phyloP scores from a whole-genome alignment of 2,329 filamentous ascomycete species.

The Verticillium zaregamsianum region DNA sequence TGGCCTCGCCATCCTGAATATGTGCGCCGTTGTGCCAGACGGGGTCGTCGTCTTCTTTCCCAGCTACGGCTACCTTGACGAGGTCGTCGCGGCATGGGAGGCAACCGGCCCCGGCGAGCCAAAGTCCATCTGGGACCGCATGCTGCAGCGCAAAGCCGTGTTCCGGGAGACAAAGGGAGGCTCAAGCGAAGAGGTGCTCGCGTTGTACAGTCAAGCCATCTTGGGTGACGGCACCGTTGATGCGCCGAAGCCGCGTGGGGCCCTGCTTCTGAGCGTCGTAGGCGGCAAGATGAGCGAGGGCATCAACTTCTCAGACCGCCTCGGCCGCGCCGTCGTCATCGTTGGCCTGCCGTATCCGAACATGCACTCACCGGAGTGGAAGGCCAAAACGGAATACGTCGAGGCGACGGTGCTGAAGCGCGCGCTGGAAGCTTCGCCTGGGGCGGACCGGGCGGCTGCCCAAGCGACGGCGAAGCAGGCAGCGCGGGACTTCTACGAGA shows the following conservation, averaged over 20 bases:
- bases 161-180: constrained; percentile 54
- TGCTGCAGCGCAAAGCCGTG: constrained; percentile 56
- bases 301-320: constrained; percentile 92
- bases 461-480: constrained; percentile 43
- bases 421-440: constrained; percentile 28
- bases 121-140: constrained; percentile 52
- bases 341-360: constrained; percentile 93
- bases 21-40: constrained; percentile 74
- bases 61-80: constrained; percentile 85
- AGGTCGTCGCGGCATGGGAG: constrained; percentile 64
- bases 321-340: constrained; percentile 88
- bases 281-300: constrained; percentile 95
- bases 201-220: constrained; percentile 69
- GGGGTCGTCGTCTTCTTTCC: constrained; percentile 95
- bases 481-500: constrained; percentile 82
- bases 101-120: constrained; percentile 19
- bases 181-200: constrained; percentile 66
- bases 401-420: constrained; percentile 52
- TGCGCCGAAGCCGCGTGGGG: constrained; percentile 47
- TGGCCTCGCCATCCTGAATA: constrained; percentile 66
- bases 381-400: constrained; percentile 83
- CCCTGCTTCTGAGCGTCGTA: constrained; percentile 82
- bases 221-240: constrained; percentile 33
- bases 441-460: neutral
- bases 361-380: constrained; percentile 84